Evolutionary conservation across 2,329 filamentous ascomycete genomes (phyloP), one percentile per base, ranked within the genome.

Genomic region (Aspergillus sp.): DNA sequence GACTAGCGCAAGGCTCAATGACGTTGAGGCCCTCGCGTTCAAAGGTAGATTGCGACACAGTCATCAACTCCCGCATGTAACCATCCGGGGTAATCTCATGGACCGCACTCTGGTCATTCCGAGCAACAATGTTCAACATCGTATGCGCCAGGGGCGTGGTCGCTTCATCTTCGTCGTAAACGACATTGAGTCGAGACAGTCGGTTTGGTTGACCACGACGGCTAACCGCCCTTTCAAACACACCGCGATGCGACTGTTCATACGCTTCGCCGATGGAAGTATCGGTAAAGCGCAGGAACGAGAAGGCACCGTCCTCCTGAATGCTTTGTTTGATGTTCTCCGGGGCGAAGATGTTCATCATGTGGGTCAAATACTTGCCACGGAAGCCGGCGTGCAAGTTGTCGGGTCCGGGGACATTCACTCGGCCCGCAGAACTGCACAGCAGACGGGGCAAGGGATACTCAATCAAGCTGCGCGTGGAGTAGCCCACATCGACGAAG

Each of bases 331-430:
- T 80, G 41, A 97, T 82, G 62, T 97, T 85, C 46, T 93, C 86
- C 0, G 90, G 87, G 1, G 85, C 84, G 86, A 90, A 99, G 48
- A 99, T 86, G 66, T 95, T 97, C 85, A 97, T 87, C 72, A 96
- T 75, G 60, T 95, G 86, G 29, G 83, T 76, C 19, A 97, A 73
- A 59, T 88, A 91, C 68, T 88, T 89, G 62, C 82, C 86, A 53
- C 83, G 83, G 82, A 94, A 96, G 3, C 93, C 93, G 44, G 89
- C 91, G 56, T 77, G 82, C 3, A 76, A 67, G 64, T 96, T 97
- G 58, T 88, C 84, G 2, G 81, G 79, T 5, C 92, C 87, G 10
- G 91, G 77, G 66, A 90, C 80, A 67, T 89, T 77, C 11, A 99
- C 73, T 47, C 91, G 85, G 5, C 91, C 93, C 49, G 83, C 87